Evolutionary conservation across 345 rosid genomes (phyloP).

Genomic region (Populus pruinosa): DNA sequence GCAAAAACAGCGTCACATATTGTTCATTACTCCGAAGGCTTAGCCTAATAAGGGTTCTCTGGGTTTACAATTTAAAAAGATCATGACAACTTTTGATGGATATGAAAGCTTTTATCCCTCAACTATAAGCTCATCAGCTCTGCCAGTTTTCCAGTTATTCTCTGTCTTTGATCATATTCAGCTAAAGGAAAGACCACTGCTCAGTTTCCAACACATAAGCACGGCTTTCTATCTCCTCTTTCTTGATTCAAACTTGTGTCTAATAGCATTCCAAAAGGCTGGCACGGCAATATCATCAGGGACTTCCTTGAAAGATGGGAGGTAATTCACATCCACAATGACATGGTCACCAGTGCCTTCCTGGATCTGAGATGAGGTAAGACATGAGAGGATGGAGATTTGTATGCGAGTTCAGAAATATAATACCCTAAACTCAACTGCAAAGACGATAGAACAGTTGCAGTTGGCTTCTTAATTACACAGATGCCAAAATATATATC

Average conservation of each 20-base stretch:
- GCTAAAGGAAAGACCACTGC: background rate
- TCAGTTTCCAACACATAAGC: background rate
- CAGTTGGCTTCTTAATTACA: too few relatives aligned
- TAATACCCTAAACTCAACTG: background rate
- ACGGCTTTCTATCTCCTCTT: background rate
- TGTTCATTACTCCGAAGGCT: too few relatives aligned
- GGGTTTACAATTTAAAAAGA: background rate
- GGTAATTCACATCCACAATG: constrained; percentile 82
- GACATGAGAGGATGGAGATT: background rate
- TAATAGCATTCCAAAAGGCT: constrained; percentile 82
- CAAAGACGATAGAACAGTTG: background rate
- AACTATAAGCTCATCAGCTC: background rate
- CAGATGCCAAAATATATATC: background rate
- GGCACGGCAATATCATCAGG: constrained; percentile 62
- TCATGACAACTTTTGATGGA: background rate
- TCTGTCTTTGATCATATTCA: background rate
- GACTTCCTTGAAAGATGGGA: constrained; percentile 96
- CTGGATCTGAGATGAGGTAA: constrained; percentile 48
- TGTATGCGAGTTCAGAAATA: background rate
- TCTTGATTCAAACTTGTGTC: constrained; percentile 38
- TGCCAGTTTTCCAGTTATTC: background rate
- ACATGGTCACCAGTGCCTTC: constrained; percentile 75
- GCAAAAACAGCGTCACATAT: too few relatives aligned
- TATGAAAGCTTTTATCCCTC: background rate
- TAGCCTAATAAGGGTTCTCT: too few relatives aligned